Base-by-base conservation (phyloP, 208 protist genomes). In the Trypanosoma boissoni region DNA sequence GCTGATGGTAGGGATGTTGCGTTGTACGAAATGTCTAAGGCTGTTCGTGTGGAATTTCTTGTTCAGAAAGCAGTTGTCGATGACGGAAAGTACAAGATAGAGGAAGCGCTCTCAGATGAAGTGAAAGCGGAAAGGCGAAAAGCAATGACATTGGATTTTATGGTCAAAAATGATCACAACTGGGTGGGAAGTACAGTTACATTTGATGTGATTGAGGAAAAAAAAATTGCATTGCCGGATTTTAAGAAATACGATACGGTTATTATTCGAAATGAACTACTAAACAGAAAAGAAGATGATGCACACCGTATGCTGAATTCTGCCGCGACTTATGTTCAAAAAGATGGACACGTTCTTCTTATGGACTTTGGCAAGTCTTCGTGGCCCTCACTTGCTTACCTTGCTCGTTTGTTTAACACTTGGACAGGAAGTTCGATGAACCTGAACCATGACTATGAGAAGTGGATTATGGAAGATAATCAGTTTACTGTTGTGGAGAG, bases 91-190 rank as follows among this genome's bases (percentile, higher is more conserved):
- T 90, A 91, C 64, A 58, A 72, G 28, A 68, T 76, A 20, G 74
- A 86, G 50, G 74, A 74, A 54, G 61, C 72, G 7, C 67, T 90
- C 1, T 49, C 74, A 1, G 75, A 86, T 39, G 66, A 50, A 3
- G 68, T 80, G 27, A 63, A 91, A 51, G 74, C 74, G 56, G 72
- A 81, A 54, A 72, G 83, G 12, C 71, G 83, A 14, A 75, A 76
- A 20, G 72, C 83, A 23, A 90, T 93, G 86, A 93, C 86, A 36
- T 68, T 93, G 26, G 83, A 90, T 32, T 91, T 86, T 65, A 91
- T 91, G 83, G 56, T 82, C 5, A 72, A 74, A 24, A 88, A 93
- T 63, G 86, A 93, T 58, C 73, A 90, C 46, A 79, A 89, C 52
- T 93, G 86, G 83, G 83, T 89, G 3, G 86, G 80, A 10, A 93